phyloP scores from a whole-genome alignment of 371 early-diverging fungal species.

The Actinomortierella wolfii region DNA sequence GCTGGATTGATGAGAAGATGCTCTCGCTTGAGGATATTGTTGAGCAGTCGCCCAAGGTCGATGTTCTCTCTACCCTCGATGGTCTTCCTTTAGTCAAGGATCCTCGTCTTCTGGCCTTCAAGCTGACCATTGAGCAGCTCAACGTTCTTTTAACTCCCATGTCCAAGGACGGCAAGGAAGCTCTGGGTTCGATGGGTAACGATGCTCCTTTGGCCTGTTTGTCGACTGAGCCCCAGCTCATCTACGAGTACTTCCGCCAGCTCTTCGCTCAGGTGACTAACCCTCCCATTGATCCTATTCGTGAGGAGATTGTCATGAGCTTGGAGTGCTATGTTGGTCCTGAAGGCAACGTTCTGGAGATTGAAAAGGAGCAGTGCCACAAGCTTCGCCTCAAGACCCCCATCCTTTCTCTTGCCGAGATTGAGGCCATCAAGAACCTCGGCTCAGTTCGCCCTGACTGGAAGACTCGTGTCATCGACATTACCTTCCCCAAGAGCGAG shows the following conservation, averaged over 20 bases:
- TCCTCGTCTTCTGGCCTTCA: slow-evolving; percentile 83
- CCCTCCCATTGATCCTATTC: slow-evolving; percentile 98
- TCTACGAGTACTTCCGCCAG: slow-evolving; percentile 96
- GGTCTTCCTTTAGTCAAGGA: slow-evolving; percentile 50
- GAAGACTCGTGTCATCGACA: slow-evolving; percentile 85
- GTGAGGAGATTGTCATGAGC: slow-evolving; percentile 97
- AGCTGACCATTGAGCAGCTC: slow-evolving; percentile 91
- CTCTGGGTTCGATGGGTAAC: slow-evolving; percentile 97
- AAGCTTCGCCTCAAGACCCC: slow-evolving; percentile 84
- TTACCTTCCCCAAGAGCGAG: slow-evolving; percentile 77
- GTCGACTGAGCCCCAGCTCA: slow-evolving; percentile 82
- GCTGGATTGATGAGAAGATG: slow-evolving; percentile 80
- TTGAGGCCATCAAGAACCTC: slow-evolving; percentile 78
- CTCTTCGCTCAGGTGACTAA: slow-evolving; percentile 98
- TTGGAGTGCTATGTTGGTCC: slow-evolving; percentile 94
- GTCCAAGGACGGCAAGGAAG: slow-evolving; percentile 90
- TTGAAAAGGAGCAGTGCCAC: slow-evolving; percentile 77
- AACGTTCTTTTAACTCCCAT: slow-evolving; percentile 88
- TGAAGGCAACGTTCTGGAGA: slow-evolving; percentile 90
- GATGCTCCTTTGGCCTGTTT: slow-evolving; percentile 95
- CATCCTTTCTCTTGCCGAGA: slow-evolving; percentile 81
- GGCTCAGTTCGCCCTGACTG: slow-evolving; percentile 66
- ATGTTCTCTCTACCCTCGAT: slow-evolving; percentile 13
- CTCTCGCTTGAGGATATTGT: slow-evolving; percentile 68
- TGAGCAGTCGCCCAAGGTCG: slow-evolving; percentile 13